Base-by-base conservation (phyloP, 768 basidiomycete species). In the Cystofilobasidium macerans region DNA sequence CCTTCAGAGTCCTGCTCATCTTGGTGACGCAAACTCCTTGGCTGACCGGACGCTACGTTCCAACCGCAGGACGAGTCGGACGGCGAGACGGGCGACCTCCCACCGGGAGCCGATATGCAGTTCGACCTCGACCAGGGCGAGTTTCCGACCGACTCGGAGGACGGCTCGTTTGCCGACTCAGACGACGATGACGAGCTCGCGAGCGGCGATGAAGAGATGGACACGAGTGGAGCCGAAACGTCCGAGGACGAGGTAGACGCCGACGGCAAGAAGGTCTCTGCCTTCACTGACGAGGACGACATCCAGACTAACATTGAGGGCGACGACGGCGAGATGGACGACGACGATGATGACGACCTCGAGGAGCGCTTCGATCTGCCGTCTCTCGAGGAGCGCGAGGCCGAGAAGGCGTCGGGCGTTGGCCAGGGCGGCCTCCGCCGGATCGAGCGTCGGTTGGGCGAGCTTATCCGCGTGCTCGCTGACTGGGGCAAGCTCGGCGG, bases 381-480 rank as follows among this genome's bases (percentile, higher is more conserved):
- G 0, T 87, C 87, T 4, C 76, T 82, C 1, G 82, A 83, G 69
- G 85, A 89, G 73, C 79, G 84, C 61, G 87, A 85, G 70, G 81
- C 82, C 69, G 88, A 89, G 77, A 85, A 84, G 75, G 81, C 79
- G 47, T 75, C 75, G 16, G 86, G 86, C 26, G 84, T 83, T 14
- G 83, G 86, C 3, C 86, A 89, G 86, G 45, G 79, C 81, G 54
- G 84, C n/a, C 61, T 59, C 61, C 67, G 73, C 48, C 74, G 75
- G 30, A 72, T 76, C 22, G 76, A 77, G 69, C 67, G 67, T 30
- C 70, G 76, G 57, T 74, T 77, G 74, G 70, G 75, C 40, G 76
- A 76, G 75, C 66, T 77, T 54, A 74, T 76, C 0, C 70, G 73
- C 8, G 73, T 77, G 24, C 71, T 75, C 56, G 67, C 69, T 20